These are phyloP conservation scores for Termitomyces heimii DNA, from an alignment of 768 basidiomycete species.

Conservation along the genomic window DNA sequence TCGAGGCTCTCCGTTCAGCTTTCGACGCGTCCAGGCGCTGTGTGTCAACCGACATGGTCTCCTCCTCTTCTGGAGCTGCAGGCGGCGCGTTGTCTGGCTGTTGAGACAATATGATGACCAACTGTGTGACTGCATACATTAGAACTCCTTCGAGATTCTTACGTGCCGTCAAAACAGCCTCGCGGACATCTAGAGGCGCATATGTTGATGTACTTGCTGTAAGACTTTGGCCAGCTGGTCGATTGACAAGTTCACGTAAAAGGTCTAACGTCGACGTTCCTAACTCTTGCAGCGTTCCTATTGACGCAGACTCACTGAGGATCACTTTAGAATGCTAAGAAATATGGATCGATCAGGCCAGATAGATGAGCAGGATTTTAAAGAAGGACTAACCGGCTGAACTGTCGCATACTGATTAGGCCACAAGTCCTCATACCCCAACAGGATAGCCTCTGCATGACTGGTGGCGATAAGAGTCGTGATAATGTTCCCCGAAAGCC, in stretches of 20 bases:
- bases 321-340: slow-evolving; percentile 81
- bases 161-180: slow-evolving; percentile 51
- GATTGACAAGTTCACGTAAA: slow-evolving; percentile 57
- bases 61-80: slow-evolving; percentile 30
- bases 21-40: slow-evolving; percentile 17
- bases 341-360: slow-evolving; percentile 1
- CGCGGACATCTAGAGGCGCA: slow-evolving; percentile 44
- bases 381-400: slow-evolving; percentile 49
- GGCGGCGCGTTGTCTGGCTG: slow-evolving; percentile 52
- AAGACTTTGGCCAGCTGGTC: slow-evolving; percentile 53
- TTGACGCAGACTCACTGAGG: slow-evolving; percentile 72
- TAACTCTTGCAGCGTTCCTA: slow-evolving; percentile 85
- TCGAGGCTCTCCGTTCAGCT: slow-evolving; percentile 30
- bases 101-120: slow-evolving; percentile 73
- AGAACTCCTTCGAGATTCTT: slow-evolving; percentile 63
- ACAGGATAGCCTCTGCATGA: slow-evolving; percentile 60
- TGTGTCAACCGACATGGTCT: slow-evolving; percentile 34
- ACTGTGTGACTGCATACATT: slow-evolving; percentile 69
- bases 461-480: slow-evolving; percentile 67
- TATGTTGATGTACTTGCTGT: slow-evolving; percentile 24
- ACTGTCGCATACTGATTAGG: slow-evolving; percentile 60
- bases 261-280: slow-evolving; percentile 74
- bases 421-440: slow-evolving; percentile 67
- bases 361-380: slow-evolving; percentile 17
- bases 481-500: slow-evolving; percentile 63